Conservation (phyloP, 441 rosid genomes). For the Sinapis alba region DNA sequence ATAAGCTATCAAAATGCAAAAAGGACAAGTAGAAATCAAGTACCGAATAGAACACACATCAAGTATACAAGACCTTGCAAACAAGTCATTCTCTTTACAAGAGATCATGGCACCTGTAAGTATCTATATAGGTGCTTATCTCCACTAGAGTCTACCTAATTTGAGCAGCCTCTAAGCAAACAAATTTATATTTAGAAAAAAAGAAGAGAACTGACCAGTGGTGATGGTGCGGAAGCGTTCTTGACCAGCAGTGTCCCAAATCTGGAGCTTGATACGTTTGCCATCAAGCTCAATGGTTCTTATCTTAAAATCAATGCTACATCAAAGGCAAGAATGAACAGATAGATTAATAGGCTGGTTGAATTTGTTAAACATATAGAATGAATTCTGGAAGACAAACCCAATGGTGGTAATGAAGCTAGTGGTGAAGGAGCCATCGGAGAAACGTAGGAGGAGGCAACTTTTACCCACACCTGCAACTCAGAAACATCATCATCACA, state of each 20-base stretch:
- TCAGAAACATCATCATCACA: neutral
- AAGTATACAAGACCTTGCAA: neutral
- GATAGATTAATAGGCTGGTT: neutral
- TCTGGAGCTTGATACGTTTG: constrained; percentile 72
- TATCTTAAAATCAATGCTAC: constrained; percentile 72
- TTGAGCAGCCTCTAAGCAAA: neutral
- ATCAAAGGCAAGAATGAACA: neutral
- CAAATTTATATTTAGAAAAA: neutral
- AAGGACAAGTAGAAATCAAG: neutral
- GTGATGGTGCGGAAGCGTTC: constrained; percentile 71
- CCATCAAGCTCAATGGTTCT: constrained; percentile 76
- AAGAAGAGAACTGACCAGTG: constrained; percentile 45
- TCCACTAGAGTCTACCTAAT: neutral
- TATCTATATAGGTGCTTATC: neutral
- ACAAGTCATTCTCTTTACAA: constrained; percentile 11
- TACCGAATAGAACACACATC: neutral
- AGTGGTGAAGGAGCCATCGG: constrained; percentile 73
- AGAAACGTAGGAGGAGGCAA: constrained; percentile 68
- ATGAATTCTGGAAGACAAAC: constrained; percentile 38
- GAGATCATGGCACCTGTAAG: neutral
- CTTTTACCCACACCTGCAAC: constrained; percentile 69
- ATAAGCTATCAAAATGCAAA: constrained; percentile 48
- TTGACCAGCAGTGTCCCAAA: constrained; percentile 80
- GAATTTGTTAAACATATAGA: neutral
- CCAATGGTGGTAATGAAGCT: constrained; percentile 76